Conservation (phyloP, 1,139 yeast species). For the Wickerhamomyces sp. region DNA sequence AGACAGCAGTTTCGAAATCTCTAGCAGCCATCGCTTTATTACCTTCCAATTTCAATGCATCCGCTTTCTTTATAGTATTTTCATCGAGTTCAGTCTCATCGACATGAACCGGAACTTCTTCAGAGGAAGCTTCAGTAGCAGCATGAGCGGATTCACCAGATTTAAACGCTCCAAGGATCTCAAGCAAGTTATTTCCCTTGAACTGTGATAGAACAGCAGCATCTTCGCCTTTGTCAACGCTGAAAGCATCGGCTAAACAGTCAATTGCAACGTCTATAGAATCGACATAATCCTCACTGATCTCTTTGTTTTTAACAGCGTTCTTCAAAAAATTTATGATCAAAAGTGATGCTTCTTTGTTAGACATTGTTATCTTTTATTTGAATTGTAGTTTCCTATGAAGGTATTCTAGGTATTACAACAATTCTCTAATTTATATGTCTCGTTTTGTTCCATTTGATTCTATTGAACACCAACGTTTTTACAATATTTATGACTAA, state of each 20-base stretch:
- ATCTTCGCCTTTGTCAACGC: conserved; percentile 50
- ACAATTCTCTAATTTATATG: not conserved
- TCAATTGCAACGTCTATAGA: conserved; percentile 95
- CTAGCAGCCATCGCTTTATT: conserved; percentile 85
- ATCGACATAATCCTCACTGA: conserved; percentile 77
- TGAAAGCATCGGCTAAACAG: conserved; percentile 86
- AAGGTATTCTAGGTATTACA: no score
- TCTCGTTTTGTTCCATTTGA: not conserved
- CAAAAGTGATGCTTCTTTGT: conserved; percentile 70
- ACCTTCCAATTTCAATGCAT: conserved; percentile 81
- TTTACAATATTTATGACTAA: not conserved
- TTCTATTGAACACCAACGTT: not conserved
- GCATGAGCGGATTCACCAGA: conserved; percentile 22
- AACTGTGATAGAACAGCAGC: conserved; percentile 35
- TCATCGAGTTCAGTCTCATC: conserved; percentile 36
- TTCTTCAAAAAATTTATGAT: conserved; percentile 68
- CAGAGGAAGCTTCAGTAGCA: conserved; percentile 23
- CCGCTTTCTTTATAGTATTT: conserved; percentile 60
- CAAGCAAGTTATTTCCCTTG: conserved; percentile 45
- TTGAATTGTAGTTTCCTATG: not conserved
- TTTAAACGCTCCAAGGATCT: conserved; percentile 34
- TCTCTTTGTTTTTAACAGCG: conserved; percentile 56
- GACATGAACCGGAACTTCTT: conserved; percentile 39
- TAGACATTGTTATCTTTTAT: conserved; percentile 19
- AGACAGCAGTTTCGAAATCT: conserved; percentile 66